Base-by-base conservation (phyloP, 2,329 filamentous ascomycete species). In the Grosmannia serpens region DNA sequence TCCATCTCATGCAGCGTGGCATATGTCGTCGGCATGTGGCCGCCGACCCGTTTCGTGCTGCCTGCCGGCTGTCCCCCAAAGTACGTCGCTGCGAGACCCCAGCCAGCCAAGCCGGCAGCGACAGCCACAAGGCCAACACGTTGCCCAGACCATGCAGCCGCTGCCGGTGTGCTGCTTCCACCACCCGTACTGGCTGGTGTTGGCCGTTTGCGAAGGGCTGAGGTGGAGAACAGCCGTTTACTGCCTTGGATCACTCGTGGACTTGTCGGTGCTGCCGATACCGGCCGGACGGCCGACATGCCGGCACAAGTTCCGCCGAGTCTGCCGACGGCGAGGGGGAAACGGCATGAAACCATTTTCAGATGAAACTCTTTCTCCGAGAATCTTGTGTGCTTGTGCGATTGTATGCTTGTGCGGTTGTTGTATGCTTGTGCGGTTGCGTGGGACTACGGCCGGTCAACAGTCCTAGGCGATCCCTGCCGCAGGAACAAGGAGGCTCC, bases 1-100 rank as follows among this genome's bases (percentile, higher is more conserved):
- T 74, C 68, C 74, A 76, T 76, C 63, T 76, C 74, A n/a, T 64
- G 61, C 62, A 73, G 62, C 55, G 65, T 74, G 22, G 74, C 75
- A 62, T 77, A 78, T 15, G 68, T 67, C 47, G 69, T 62, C 27
- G 35, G 17, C 17, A 17, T 9, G 13, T 38, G 35, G 35, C 35
- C 15, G 35, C 15, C 17, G n/a, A 64, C 61, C 24, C 64, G 57
- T 17, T 62, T 61, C 20, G 59, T 58, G 59, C 66, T 66, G 44
- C 70, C 69, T 31, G 65, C 63, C 24, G 62, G 65, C 58, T 62
- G 64, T 55, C 50, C 62, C 56, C 59, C 61, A 59, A 61, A 64
- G 56, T 58, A 62, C 65, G 65, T 44, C 35, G 68, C 67, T 9
- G 74, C 72, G 26, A 73, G 57, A 3, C 72, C 71, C 74, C 74